Conservation (phyloP, 495 filamentous ascomycete species). For the Collariella sp. region DNA sequence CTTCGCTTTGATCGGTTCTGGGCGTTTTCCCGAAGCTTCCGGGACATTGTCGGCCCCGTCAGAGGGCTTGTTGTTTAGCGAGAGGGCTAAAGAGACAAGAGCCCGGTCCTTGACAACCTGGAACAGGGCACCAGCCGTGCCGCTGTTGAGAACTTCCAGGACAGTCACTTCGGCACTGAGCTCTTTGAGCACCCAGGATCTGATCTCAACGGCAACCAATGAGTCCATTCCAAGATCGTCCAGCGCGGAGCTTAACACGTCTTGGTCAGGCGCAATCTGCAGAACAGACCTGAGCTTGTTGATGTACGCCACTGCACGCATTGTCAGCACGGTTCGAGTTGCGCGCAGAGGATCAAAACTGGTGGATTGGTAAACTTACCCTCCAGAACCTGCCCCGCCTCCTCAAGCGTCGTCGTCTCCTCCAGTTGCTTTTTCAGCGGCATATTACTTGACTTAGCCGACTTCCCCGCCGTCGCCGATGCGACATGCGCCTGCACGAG, state of each 20-base stretch:
- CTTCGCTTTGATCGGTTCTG: too few relatives aligned
- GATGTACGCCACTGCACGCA: not conserved
- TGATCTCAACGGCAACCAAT: conserved; percentile 37
- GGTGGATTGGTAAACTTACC: not conserved
- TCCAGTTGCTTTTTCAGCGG: not conserved
- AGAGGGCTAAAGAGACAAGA: too few relatives aligned
- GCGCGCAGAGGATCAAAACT: not conserved
- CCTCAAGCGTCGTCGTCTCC: conserved; percentile 1
- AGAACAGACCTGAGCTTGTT: conserved; percentile 7
- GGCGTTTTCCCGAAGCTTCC: too few relatives aligned
- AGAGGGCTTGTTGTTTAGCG: too few relatives aligned
- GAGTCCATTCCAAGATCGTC: conserved; percentile 36
- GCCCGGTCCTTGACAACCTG: conserved; percentile 6
- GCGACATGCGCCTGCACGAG: not conserved
- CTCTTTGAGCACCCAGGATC: conserved; percentile 39
- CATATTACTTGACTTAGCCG: not conserved
- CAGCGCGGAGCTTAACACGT: not conserved
- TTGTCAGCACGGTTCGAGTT: not conserved
- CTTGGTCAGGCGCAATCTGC: not conserved
- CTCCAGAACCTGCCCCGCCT: conserved; percentile 1
- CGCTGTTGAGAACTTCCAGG: conserved; percentile 39
- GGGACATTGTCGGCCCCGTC: too few relatives aligned
- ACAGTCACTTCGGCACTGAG: conserved; percentile 38
- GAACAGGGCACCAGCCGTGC: conserved; percentile 25
- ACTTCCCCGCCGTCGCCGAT: not conserved